A percentile compares a stretch with the other conserved stretches of the same genome.
phyloP scores from a whole-genome alignment of 2,329 filamentous ascomycete species.

The Alternaria triticina region DNA sequence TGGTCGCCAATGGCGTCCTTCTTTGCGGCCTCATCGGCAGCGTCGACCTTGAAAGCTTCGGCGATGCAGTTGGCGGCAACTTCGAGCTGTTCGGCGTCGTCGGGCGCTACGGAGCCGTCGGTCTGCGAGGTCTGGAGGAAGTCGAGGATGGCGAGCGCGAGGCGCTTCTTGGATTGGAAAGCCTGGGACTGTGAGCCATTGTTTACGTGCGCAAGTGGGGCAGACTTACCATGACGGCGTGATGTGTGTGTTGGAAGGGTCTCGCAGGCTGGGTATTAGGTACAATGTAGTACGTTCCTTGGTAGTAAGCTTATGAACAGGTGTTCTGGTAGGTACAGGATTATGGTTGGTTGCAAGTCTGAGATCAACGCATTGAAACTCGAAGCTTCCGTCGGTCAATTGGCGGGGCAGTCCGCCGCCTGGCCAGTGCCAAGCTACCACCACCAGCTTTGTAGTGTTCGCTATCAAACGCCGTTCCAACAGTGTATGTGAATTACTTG shows the following conservation, averaged over 20 bases:
- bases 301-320: not conserved
- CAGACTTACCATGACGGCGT: conserved; percentile 39
- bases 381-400: conserved; percentile 34
- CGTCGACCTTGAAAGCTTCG: conserved; percentile 94
- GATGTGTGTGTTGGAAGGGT: conserved; percentile 3
- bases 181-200: conserved; percentile 40
- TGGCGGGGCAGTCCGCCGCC: conserved; percentile 20
- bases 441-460: not conserved
- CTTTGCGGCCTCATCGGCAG: conserved; percentile 74
- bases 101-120: conserved; percentile 85
- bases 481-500: not conserved
- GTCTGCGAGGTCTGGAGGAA: conserved; percentile 84
- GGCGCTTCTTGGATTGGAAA: conserved; percentile 73
- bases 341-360: conserved; percentile 8
- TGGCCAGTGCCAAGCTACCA: conserved; percentile 17
- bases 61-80: conserved; percentile 93
- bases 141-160: conserved; percentile 96
- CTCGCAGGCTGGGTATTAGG: conserved; percentile 1
- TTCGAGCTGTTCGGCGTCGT: conserved; percentile 93
- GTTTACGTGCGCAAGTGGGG: conserved; percentile 20
- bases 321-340: not conserved
- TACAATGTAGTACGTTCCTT: not conserved
- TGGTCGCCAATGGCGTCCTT: conserved; percentile 82
- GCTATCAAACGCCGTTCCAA: not conserved
- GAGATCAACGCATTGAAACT: conserved; percentile 17